These are phyloP conservation scores for Ceratocystis variospora DNA, from an alignment of 2,329 filamentous ascomycete genomes.

Conservation along the genomic window DNA sequence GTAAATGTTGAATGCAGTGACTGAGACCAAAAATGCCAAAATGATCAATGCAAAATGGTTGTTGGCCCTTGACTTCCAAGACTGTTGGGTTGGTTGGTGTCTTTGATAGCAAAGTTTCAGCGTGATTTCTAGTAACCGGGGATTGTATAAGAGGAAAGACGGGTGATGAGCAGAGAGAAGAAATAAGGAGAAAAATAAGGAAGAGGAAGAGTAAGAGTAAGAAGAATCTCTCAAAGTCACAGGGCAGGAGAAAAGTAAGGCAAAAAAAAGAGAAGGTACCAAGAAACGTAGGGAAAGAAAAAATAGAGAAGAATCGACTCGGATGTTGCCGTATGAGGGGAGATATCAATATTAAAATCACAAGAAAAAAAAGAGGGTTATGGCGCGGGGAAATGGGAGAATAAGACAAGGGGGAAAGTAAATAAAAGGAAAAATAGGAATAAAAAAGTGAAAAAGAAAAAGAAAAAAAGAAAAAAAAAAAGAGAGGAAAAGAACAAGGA, in stretches of 20 bases:
- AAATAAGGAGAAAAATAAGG: conserved; percentile 3
- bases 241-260: conserved; percentile 5
- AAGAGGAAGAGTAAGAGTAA: background rate
- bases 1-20: background rate
- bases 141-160: background rate
- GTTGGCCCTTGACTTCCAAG: background rate
- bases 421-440: background rate
- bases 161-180: background rate
- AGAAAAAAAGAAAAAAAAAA: background rate
- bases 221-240: background rate
- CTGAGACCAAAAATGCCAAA: conserved; percentile 4
- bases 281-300: background rate
- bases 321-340: conserved; percentile 1
- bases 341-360: background rate
- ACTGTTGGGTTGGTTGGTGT: background rate
- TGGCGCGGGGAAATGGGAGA: no score
- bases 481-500: background rate
- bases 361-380: background rate
- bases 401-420: background rate
- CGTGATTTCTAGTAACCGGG: background rate
- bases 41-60: background rate
- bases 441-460: background rate
- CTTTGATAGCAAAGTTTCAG: conserved; percentile 7
- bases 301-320: background rate
- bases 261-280: background rate